A percentile compares a stretch with the other conserved stretches of the same genome.
phyloP scores from a whole-genome alignment of 202 grass and related monocot species.

The Zoysia matrella region DNA sequence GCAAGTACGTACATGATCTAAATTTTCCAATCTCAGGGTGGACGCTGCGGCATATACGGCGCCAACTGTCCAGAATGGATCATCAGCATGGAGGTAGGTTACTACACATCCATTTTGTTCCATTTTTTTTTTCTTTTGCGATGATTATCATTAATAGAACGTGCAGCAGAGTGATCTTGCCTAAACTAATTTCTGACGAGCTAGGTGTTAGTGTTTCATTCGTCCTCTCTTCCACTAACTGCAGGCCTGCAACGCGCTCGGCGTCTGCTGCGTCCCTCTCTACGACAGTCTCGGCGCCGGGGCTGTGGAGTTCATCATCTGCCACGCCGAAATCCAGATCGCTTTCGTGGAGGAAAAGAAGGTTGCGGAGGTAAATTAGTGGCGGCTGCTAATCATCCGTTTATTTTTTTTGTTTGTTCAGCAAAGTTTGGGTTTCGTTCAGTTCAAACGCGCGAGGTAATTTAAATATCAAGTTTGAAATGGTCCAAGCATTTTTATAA shows the following conservation, averaged over 20 bases:
- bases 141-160: not conserved
- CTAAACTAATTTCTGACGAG: not conserved
- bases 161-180: not conserved
- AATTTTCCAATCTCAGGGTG: conserved; percentile 45
- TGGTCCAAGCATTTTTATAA: too few relatives aligned
- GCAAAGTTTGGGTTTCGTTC: too few relatives aligned
- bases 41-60: conserved; percentile 69
- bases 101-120: not conserved
- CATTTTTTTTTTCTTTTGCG: not conserved
- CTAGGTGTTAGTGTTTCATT: too few relatives aligned
- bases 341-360: conserved; percentile 84
- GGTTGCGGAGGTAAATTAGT: conserved; percentile 60
- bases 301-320: conserved; percentile 85
- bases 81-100: conserved; percentile 74
- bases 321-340: conserved; percentile 82
- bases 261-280: conserved; percentile 75
- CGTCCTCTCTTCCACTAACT: not conserved
- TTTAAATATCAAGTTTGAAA: too few relatives aligned
- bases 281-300: conserved; percentile 82
- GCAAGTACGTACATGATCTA: not conserved
- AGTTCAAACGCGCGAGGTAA: too few relatives aligned
- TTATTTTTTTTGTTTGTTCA: too few relatives aligned
- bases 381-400: not conserved
- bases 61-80: conserved; percentile 86
- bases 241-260: conserved; percentile 84